A percentile compares a stretch with the other conserved stretches of the same genome.
Conservation (phyloP, 1,284 basidiomycete genomes). For the Coniferiporia sulphurascens region DNA sequence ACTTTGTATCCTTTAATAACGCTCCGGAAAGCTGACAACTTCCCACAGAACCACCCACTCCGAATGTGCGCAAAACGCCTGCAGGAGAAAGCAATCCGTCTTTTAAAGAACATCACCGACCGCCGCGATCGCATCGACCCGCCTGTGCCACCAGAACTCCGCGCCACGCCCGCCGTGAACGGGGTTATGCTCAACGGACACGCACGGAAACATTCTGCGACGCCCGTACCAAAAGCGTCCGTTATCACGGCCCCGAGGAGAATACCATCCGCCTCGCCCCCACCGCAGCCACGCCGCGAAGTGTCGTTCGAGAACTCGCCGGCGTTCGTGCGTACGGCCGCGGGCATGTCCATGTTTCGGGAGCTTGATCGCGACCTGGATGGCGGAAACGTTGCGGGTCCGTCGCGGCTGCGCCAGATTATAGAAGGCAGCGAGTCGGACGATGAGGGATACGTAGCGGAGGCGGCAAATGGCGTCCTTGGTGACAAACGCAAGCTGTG, state of each 20-base stretch:
- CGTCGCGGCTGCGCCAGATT: constrained; percentile 33
- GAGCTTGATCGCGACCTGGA: constrained; percentile 47
- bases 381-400: constrained; percentile 13
- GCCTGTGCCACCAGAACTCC: constrained; percentile 46
- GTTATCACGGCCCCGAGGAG: neutral
- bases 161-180: constrained; percentile 1
- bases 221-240: constrained; percentile 23
- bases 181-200: constrained; percentile 30
- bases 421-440: constrained; percentile 38
- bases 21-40: neutral
- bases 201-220: constrained; percentile 19
- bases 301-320: constrained; percentile 57
- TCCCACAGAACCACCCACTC: constrained; percentile 65
- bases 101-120: constrained; percentile 87
- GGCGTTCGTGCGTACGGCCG: constrained; percentile 73
- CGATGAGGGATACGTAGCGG: constrained; percentile 29
- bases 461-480: constrained; percentile 33
- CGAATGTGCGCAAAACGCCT: constrained; percentile 75
- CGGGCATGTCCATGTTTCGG: constrained; percentile 65
- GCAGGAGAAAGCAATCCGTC: constrained; percentile 72
- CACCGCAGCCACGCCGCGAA: constrained; percentile 26
- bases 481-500: constrained; percentile 65
- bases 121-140: constrained; percentile 74
- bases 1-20: neutral
- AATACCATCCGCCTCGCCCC: constrained; percentile 4